phyloP scores from a whole-genome alignment of 2,329 filamentous ascomycete species.

The Pestalotiopsis sp. region DNA sequence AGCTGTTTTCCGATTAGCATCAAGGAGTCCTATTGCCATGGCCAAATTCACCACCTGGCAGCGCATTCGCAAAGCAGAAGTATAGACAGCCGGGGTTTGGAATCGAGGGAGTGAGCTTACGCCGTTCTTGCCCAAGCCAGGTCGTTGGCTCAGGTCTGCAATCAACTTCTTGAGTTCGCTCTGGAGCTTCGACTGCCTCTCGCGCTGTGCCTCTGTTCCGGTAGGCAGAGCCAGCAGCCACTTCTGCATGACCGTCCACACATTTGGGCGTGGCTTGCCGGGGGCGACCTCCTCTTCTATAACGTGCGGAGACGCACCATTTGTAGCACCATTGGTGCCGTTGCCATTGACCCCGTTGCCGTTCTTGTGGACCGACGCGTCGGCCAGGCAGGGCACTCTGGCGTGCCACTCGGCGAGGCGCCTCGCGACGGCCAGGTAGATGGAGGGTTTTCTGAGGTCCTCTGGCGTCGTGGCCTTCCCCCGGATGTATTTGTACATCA shows the following conservation, averaged over 20 bases:
- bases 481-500: conserved; percentile 89
- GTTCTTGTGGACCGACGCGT: conserved; percentile 35
- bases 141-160: conserved; percentile 71
- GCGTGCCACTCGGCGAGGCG: conserved; percentile 94
- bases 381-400: conserved; percentile 59
- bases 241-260: conserved; percentile 95
- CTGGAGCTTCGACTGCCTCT: conserved; percentile 71
- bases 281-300: conserved; percentile 55
- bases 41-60: not conserved
- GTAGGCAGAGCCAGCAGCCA: conserved; percentile 88
- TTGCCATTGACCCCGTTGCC: conserved; percentile 38
- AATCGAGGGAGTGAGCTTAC: conserved; percentile 48
- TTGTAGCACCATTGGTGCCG: conserved; percentile 34
- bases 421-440: conserved; percentile 83
- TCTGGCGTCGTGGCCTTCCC: conserved; percentile 79
- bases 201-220: conserved; percentile 68
- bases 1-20: conserved; percentile 53
- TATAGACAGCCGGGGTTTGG: not conserved
- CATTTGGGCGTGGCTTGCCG: conserved; percentile 76
- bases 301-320: conserved; percentile 34
- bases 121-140: conserved; percentile 74
- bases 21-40: not conserved
- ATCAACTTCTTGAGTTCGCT: conserved; percentile 73
- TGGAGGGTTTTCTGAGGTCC: conserved; percentile 73
- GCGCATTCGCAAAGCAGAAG: not conserved